Base-by-base conservation (phyloP, 495 filamentous ascomycete genomes). In the Talaromyces borbonicus region DNA sequence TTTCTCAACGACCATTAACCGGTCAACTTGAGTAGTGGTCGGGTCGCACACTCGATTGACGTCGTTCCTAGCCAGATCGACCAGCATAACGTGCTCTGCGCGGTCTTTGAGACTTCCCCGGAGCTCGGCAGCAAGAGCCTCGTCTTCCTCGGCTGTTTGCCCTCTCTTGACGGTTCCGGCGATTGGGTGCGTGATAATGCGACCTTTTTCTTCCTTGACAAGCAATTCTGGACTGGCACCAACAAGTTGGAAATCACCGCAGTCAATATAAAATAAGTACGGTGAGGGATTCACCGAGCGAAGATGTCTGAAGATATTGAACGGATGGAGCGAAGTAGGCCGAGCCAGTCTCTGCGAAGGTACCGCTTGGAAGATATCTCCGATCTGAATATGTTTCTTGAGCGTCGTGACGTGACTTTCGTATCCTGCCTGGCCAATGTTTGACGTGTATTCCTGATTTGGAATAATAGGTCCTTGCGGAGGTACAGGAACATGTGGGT, bases 21-120 rank as follows among this genome's bases (percentile, higher is more conserved):
- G 74, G 64, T 98, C 92, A 6, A 96, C 90, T 36, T 81, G 78
- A 7, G 89, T 94, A 9, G 87, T 85, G 9, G 77, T 69, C 2
- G 92, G 92, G 63, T 96, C 90, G 67, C 90, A 95, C 11, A 98
- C 85, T 8, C 92, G 83, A 65, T 96, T 98, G 46, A 98, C 76
- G 59, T 98, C 92, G 68, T 98, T 98, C 40, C 92, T 79, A 5
- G 92, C 92, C 15, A 98, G 72, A 59, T 98, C 92, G n/a, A 98
- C 92, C 32, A 98, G 73, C 92, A 98, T 98, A 55, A 98, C 92
- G 67, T 96, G 92, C 65, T 97, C 92, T 35, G 92, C 92, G 46
- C 92, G 79, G 66, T 98, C 92, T 60, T 98, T 98, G 15, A 94
- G 71, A 44, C 83, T 89, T 47, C 71, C 72, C 24, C 79, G 75